These are phyloP conservation scores for Picea mariana DNA, from an alignment of 83 land plant genomes.

Conservation along the genomic window DNA sequence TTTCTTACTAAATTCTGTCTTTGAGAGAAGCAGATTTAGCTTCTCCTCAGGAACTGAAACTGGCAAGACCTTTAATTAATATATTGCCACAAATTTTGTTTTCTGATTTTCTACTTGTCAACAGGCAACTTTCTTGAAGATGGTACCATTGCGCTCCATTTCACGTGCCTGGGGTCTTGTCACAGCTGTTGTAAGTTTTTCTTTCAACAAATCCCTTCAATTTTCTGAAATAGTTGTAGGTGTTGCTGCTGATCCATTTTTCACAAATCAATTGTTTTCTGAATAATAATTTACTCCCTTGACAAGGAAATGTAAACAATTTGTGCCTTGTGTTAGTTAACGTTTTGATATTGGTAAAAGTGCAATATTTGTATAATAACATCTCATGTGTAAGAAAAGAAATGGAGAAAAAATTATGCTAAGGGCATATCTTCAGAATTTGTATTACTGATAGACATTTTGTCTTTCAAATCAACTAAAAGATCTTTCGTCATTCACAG, in stretches of 20 bases:
- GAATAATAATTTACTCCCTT: neutral
- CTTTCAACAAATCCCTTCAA: neutral
- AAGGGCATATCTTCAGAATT: neutral
- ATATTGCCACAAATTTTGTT: neutral
- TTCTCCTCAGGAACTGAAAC: neutral
- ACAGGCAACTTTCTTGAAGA: conserved; percentile 80
- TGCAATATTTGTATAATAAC: neutral
- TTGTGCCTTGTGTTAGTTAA: neutral
- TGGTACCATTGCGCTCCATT: conserved; percentile 89
- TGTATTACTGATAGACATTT: neutral
- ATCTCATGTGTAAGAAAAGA: neutral
- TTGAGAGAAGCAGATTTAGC: neutral
- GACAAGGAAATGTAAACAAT: neutral
- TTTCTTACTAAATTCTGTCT: neutral
- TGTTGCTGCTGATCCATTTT: neutral
- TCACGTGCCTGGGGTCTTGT: conserved; percentile 86
- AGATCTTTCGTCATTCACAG: neutral
- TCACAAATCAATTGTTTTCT: neutral
- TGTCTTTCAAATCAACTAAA: neutral
- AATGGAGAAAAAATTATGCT: neutral
- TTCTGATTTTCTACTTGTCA: conserved; percentile 1
- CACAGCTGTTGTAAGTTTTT: conserved; percentile 68
- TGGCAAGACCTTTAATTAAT: neutral
- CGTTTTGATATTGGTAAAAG: neutral
- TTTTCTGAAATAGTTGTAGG: neutral